Percentiles rank a stretch among this genome's conserved stretches.
These are phyloP conservation scores for Colletotrichum zoysiae DNA, from an alignment of 2,329 filamentous ascomycete genomes.

Conservation along the genomic window DNA sequence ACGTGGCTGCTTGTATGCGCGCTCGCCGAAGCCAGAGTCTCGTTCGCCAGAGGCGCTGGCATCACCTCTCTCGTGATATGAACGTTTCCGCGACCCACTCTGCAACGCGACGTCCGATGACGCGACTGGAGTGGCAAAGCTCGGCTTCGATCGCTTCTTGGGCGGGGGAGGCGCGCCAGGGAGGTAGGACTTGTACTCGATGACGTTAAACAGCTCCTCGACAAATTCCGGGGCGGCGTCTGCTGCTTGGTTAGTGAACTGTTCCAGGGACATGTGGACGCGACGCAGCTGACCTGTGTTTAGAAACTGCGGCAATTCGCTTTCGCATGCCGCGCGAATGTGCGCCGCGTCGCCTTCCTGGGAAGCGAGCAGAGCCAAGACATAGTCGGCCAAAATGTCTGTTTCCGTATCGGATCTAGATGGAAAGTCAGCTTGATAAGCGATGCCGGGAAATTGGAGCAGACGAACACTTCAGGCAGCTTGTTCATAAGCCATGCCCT, in stretches of 20 bases:
- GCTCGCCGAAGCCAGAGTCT: conserved; percentile 49
- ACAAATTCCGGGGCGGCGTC: conserved; percentile 51
- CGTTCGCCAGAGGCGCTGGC: conserved; percentile 43
- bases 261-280: not conserved
- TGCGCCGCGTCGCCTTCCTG: conserved; percentile 75
- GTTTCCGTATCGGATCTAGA: conserved; percentile 81
- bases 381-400: conserved; percentile 86
- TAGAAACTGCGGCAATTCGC: conserved; percentile 81
- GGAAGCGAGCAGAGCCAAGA: conserved; percentile 77
- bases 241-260: not conserved
- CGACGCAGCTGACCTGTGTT: conserved; percentile 68
- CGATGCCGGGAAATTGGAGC: not conserved
- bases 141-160: conserved; percentile 41
- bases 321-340: conserved; percentile 76
- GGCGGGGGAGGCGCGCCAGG: conserved; percentile 65
- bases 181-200: conserved; percentile 72
- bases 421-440: conserved; percentile 20
- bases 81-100: conserved; percentile 51
- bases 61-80: conserved; percentile 49
- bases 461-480: conserved; percentile 42
- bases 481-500: conserved; percentile 82
- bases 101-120: conserved; percentile 40
- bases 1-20: conserved; percentile 71
- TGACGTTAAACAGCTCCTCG: conserved; percentile 76
- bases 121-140: conserved; percentile 36